Base-by-base conservation (phyloP, 2,329 filamentous ascomycete genomes). In the Microdochium paspali region DNA sequence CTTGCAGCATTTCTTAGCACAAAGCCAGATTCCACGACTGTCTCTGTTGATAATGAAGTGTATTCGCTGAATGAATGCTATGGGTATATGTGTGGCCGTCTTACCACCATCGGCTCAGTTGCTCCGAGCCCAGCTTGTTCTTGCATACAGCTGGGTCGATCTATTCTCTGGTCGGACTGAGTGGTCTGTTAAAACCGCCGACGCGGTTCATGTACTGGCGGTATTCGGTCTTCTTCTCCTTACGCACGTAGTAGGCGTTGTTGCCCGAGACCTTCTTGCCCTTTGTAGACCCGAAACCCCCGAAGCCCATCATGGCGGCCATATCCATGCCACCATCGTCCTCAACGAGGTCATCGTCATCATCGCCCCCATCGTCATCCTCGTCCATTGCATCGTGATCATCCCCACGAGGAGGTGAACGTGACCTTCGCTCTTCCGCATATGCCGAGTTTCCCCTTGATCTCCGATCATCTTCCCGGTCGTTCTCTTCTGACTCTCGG, bases 151-250 rank as follows among this genome's bases (percentile, higher is more conserved):
- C n/a, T n/a, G n/a, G n/a, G n/a, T n/a, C n/a, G n/a, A n/a, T n/a
- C n/a, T 28, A 40, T 10, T 40, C 35, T 40, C 42, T 44, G 21
- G 9, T 9, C 18, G 80, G 81, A 64, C 83, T 86, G 46, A 90
- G 68, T 43, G 87, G 86, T 57, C 87, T 69, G 63, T 91, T 93
- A 71, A 93, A 93, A 5, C 87, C 87, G 48, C 87, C 87, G 46
- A 82, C 73, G 48, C 87, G 78, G 61, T 93, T 93, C 82, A 98
- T 98, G 67, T 98, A 98, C 77, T 98, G 93, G 56, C 93, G 78
- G 61, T 96, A 97, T 72, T 94, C 80, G 13, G 84, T 87, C 79
- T 89, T 90, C 80, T 95, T 96, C 69, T 93, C 89, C 74, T 93
- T 96, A 55, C 84, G 74, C 46, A 96, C 82, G 0, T 74, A 88